Evolutionary conservation across 768 basidiomycete genomes (phyloP), one percentile per base, ranked within the genome.

Genomic region (Cystobasidiopsis lactophilus): DNA sequence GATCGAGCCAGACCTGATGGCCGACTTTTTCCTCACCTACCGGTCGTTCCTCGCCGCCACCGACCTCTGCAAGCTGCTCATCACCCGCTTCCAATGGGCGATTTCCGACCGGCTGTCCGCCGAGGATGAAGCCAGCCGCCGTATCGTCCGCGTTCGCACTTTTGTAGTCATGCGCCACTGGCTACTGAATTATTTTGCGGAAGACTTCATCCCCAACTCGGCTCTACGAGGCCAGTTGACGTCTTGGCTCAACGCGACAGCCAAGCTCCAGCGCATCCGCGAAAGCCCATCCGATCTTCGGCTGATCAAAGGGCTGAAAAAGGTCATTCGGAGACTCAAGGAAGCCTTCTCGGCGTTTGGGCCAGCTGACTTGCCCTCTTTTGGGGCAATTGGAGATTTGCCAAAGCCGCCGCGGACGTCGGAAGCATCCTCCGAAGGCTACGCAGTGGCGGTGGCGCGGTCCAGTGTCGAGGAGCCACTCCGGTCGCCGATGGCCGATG

Each of bases 1-100:
- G 60, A 70, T 86, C 60, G 77, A 82, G 65, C 82, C 84, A 53
- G 85, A 86, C 64, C 82, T 86, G 59, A 72, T 88, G 27, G 73
- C 85, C 52, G 78, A 82, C 60, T 89, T 89, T 65, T 85, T 93
- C 73, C 73, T 91, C 64, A 88, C 85, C 2, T 93, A 86, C 63
- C 77, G 86, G 52, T 77, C 81, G 40, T 89, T 85, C 65, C 74
- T 89, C 64, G 73, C 73, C 50, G 77, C 81, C 2, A 70, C 80
- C 52, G 83, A 86, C 61, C 72, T 93, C 29, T 79, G 80, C 46
- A 77, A 82, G 58, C 69, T 91, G 31, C 72, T 93, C 46, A 80
- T 85, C 27, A 79, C 77, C 56, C 75, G 88, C 26, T 91, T 91
- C 65, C 81, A 85, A 62, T 91, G 86, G 88, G 78, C 85, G 1